Base-by-base conservation (phyloP, 2,329 filamentous ascomycete species). In the Cladophialophora yegresii region DNA sequence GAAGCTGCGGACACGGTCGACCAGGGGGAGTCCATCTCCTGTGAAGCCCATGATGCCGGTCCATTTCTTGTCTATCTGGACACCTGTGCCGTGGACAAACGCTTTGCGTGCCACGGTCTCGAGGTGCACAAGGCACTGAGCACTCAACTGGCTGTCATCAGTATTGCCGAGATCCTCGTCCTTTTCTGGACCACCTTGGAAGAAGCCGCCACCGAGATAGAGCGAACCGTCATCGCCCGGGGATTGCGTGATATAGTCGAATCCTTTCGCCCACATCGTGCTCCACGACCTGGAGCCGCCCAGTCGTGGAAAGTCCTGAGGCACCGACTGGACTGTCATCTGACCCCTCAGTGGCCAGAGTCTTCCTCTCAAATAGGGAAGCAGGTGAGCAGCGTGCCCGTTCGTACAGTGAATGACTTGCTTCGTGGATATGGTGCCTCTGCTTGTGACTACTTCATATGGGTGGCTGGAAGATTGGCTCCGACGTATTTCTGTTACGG, bases 371-470 rank as follows among this genome's bases (percentile, higher is more conserved):
- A 82, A 69, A 0, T 62, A 62, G 0, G 80, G 79, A 1, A 81
- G 69, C 4, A 82, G 73, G 65, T 81, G 78, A 0, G 75, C 76
- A 2, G 74, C 72, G 61, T 78, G 75, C 0, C 71, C 79, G 58
- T 82, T 81, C 2, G 79, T 81, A 65, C 77, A 78, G 65, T 82
- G 75, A 3, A 80, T 69, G 4, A 82, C 71, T 3, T 77, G 74
- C 1, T 53, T 66, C 2, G 75, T 75, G 28, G 69, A 69, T 40
- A 81, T 70, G 0, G 63, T 54, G 2, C 79, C 80, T 30, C 78
- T 74, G 0, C 74, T 26, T 0, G 80, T 81, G 3, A 65, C 63
- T 1, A 81, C 26, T 2, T 65, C 63, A 45, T 77, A 76, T 1
- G 74, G 72, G 16, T 71, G 69, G 0, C 60, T 58, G 3, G 65